These are phyloP conservation scores for Meyerozyma sp. DNA, from an alignment of 1,139 yeast genomes.

Conservation along the genomic window DNA sequence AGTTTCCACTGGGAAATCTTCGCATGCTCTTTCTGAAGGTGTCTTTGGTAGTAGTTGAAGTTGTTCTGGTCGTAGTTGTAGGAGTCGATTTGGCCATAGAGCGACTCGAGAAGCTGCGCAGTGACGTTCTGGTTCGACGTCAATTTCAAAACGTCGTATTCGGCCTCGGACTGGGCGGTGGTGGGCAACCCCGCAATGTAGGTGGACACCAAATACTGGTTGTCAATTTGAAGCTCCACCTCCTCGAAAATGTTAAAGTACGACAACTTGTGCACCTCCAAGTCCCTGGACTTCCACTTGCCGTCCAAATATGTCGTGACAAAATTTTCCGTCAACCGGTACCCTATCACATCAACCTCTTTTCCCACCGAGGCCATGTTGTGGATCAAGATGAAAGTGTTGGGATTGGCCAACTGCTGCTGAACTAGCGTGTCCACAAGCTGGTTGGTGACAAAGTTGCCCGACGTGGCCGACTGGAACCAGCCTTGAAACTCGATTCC, in stretches of 20 bases:
- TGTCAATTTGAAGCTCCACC: conserved; percentile 60
- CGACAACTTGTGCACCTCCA: conserved; percentile 58
- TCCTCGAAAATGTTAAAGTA: conserved; percentile 70
- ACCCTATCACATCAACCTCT: conserved; percentile 64
- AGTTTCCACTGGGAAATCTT: conserved; percentile 70
- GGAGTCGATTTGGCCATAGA: conserved; percentile 72
- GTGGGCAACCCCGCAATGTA: conserved; percentile 28
- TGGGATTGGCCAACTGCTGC: conserved; percentile 60
- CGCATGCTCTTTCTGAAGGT: conserved; percentile 62
- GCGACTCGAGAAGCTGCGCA: conserved; percentile 55
- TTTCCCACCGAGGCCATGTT: conserved; percentile 67
- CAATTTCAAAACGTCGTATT: conserved; percentile 38
- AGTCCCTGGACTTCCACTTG: conserved; percentile 61
- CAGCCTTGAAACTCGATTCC: conserved; percentile 79
- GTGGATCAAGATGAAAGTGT: conserved; percentile 64
- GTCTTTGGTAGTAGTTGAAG: conserved; percentile 80
- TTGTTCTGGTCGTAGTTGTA: conserved; percentile 78
- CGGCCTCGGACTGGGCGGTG: conserved; percentile 18
- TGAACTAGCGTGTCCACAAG: conserved; percentile 64
- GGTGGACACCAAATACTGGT: conserved; percentile 41
- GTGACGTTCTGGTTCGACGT: conserved; percentile 42
- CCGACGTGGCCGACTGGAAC: conserved; percentile 70
- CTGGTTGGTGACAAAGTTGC: conserved; percentile 62
- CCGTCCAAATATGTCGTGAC: conserved; percentile 52
- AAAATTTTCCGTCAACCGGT: conserved; percentile 62